Evolutionary conservation across 208 protist species (phyloP), one percentile per base, ranked within the genome.

Genomic region (Endotrypanum monterogeii): DNA sequence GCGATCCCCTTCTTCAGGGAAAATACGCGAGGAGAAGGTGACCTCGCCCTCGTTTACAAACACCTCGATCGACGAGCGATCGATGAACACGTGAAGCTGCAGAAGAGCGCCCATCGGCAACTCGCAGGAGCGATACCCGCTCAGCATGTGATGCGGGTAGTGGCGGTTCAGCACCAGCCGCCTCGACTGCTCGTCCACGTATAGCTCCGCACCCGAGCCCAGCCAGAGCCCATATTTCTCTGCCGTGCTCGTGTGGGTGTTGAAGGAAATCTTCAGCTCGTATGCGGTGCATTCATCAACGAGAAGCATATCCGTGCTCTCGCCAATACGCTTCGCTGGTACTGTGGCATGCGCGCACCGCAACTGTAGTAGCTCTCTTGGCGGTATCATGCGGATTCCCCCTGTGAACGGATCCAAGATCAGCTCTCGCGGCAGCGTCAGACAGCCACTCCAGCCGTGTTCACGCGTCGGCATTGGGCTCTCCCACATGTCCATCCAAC

Each of bases 181-280:
- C 37, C 84, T 73, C 18, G 71, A 67, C 80, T 90, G 86, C 52
- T 79, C 69, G 52, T 90, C 86, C 16, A 88, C 80, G 63, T 76
- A 85, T 4, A 90, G 54, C 86, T 90, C 83, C 12, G 71, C 72
- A 2, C 86, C 82, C 1, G 54, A 44, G 80, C 86, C 86, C 60
- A 90, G 78, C 83, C 86, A 90, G 65, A 90, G 50, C 18, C 86
- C 86, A 70, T 88, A 90, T 67, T 83, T 82, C 76, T 90, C 86
- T 20, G 83, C 79, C 8, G 83, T 79, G 63, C 83, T 85, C 63
- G 58, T 70, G 48, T 85, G 48, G 14, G 48, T 28, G 70, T 88
- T 84, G 72, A 90, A 84, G 23, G 74, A 46, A 7, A 90, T 25
- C 12, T 84, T 67, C 12, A 90, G 46, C 86, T 90, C 86, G 73